Conservation (phyloP, 2,329 filamentous ascomycete species). For the Alternaria sp. region DNA sequence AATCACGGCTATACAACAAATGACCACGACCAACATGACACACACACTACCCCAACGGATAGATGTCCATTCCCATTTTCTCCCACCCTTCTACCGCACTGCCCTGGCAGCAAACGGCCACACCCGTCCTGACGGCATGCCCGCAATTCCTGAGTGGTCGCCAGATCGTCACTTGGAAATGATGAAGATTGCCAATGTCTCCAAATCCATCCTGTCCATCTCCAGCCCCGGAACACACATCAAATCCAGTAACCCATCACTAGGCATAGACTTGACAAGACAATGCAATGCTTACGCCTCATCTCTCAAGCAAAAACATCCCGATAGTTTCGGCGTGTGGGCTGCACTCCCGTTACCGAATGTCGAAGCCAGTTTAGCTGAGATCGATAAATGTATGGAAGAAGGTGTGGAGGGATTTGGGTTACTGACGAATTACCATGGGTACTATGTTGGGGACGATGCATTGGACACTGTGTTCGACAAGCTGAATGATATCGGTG, state of each 20-base stretch:
- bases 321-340: slow-evolving; percentile 61
- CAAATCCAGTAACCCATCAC: slow-evolving; percentile 47
- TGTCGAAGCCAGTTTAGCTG: slow-evolving; percentile 56
- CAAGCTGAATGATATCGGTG: slow-evolving; percentile 57
- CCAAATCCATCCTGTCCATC: slow-evolving; percentile 63
- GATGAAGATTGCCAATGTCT: slow-evolving; percentile 61
- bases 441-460: slow-evolving; percentile 61
- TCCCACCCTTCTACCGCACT: slow-evolving; percentile 54
- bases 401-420: slow-evolving; percentile 61
- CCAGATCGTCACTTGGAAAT: slow-evolving; percentile 57
- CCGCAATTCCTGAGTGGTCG: slow-evolving; percentile 58
- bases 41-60: slow-evolving; percentile 45
- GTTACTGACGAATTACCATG: slow-evolving; percentile 62
- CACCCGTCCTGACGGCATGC: slow-evolving; percentile 60
- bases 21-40: slow-evolving; percentile 23
- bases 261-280: slow-evolving; percentile 51
- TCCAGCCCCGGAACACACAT: slow-evolving; percentile 63
- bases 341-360: slow-evolving; percentile 63
- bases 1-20: background rate
- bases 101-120: slow-evolving; percentile 54
- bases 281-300: slow-evolving; percentile 54
- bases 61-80: slow-evolving; percentile 60
- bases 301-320: slow-evolving; percentile 47
- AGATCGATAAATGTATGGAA: slow-evolving; percentile 56
- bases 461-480: slow-evolving; percentile 58